Evolutionary conservation across 164 flowering plant genomes (phyloP), one percentile per base, ranked within the genome.

Genomic region (Amborella trichopoda): DNA sequence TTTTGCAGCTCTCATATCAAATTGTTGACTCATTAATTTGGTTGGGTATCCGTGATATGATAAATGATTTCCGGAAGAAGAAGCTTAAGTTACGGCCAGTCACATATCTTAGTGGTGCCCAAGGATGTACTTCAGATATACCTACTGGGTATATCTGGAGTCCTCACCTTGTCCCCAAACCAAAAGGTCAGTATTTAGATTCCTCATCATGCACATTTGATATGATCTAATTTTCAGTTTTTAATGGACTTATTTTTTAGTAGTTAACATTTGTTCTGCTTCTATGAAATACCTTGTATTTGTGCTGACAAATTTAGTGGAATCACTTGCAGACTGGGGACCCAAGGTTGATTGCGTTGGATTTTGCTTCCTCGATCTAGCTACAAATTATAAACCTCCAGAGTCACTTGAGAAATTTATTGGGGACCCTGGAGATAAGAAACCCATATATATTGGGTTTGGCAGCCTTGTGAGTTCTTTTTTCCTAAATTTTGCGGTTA

Each of bases 141-240:
- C 96, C 99, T 41, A 65, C 81, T 71, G 99, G 87, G 46, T 93
- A 93, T 50, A 85, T 93, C 40, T 93, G 99, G 99, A 88, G 96
- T 57, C 97, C 99, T 41, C 94, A 88, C 46, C 99, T 93, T 70
- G 99, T 88, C 64, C 99, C 99, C 46, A 93, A 93, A 72, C 99
- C 99, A 61, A 93, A 88, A 93, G 99, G 99, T 93, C 14, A 6
- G 41, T 37, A 14, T n/a, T 37, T 8, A 2, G n/a, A 21, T 37
- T n/a, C 28, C 34, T 16, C 22, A 11, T 46, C 27, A 26, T 26
- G 28, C 23, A 25, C 14, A 17, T 19, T 48, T 33, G 20, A 8
- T 41, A 17, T 6, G 1, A 1, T 23, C 1, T 18, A 1, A 41
- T 41, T 41, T 5, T 5, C 16, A 8, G 41, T 2, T 37, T 37